A percentile compares a stretch with the other conserved stretches of the same genome.
These are phyloP conservation scores for Phoma sp. DNA, from an alignment of 2,329 filamentous ascomycete species.

Conservation along the genomic window DNA sequence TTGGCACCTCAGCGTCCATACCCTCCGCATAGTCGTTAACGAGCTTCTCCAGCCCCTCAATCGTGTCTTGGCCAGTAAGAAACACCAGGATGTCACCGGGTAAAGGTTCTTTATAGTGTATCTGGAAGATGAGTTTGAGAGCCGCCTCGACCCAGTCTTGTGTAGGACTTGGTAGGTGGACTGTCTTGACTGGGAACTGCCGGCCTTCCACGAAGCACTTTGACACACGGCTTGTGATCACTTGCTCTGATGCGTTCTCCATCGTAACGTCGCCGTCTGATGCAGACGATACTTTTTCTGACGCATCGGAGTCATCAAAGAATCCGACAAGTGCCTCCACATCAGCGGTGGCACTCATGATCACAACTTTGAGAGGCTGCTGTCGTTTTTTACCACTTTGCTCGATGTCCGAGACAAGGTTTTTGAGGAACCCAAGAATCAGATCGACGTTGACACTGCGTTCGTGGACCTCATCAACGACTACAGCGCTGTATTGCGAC, in stretches of 20 bases:
- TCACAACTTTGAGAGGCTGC: constrained; percentile 78
- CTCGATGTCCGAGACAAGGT: constrained; percentile 69
- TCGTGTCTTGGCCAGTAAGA: constrained; percentile 89
- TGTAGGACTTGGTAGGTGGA: constrained; percentile 76
- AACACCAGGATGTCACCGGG: constrained; percentile 95
- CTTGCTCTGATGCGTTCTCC: background rate
- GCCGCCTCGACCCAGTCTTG: constrained; percentile 83
- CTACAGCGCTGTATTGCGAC: constrained; percentile 82
- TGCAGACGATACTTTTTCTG: constrained; percentile 21
- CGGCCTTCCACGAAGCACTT: constrained; percentile 80
- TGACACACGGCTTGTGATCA: constrained; percentile 36
- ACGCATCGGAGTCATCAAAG: constrained; percentile 59
- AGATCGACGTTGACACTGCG: constrained; percentile 93
- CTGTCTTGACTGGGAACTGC: constrained; percentile 81
- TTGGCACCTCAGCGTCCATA: constrained; percentile 77
- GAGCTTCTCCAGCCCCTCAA: constrained; percentile 79
- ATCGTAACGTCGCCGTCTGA: constrained; percentile 2
- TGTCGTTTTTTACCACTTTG: constrained; percentile 67
- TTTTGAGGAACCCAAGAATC: constrained; percentile 84
- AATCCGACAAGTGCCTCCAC: constrained; percentile 79
- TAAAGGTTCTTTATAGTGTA: constrained; percentile 86
- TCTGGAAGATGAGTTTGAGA: constrained; percentile 80
- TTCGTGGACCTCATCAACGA: constrained; percentile 98
- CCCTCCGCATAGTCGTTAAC: constrained; percentile 79
- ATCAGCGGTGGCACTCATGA: constrained; percentile 98